Percentiles rank a stretch among this genome's conserved stretches.
Conservation (phyloP, 345 rosid species). For the Trapa incisa region DNA sequence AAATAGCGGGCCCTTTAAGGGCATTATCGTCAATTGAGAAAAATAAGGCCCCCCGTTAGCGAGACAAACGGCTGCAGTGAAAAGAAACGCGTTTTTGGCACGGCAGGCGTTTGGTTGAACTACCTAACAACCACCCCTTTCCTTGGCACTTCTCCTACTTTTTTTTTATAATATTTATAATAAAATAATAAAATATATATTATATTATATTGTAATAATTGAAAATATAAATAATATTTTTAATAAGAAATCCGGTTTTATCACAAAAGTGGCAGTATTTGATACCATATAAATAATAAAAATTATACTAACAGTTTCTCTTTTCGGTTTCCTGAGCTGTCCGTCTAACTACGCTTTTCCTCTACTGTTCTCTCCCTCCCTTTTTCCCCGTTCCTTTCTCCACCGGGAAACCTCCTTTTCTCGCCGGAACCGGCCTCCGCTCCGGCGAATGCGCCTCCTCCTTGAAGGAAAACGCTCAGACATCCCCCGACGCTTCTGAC, state of each 20-base stretch:
- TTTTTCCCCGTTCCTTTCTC: slow-evolving; percentile 7
- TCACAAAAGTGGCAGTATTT: slow-evolving; percentile 12
- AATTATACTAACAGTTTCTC: slow-evolving; percentile 23
- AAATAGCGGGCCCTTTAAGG: neutral
- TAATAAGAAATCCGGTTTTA: neutral
- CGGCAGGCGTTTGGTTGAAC: slow-evolving; percentile 92
- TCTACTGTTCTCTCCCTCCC: slow-evolving; percentile 23
- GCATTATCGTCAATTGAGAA: neutral
- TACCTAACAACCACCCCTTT: slow-evolving; percentile 86
- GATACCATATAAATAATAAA: slow-evolving; percentile 31
- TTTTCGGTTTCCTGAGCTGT: slow-evolving; percentile 57
- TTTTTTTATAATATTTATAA: neutral
- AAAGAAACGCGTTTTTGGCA: slow-evolving; percentile 59
- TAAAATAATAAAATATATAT: too few species aligned
- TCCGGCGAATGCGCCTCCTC: slow-evolving; percentile 15
- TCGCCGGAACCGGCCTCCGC: slow-evolving; percentile 30
- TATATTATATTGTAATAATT: slow-evolving; percentile 5
- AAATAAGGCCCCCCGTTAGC: neutral
- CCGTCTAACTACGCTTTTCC: slow-evolving; percentile 5
- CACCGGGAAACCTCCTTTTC: slow-evolving; percentile 18
- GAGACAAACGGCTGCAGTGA: slow-evolving; percentile 25
- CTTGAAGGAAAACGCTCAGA: neutral
- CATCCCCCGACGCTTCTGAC: neutral
- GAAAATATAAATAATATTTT: neutral
- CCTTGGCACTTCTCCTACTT: slow-evolving; percentile 31